Evolutionary conservation across 106 monocot genomes (phyloP).

Genomic region (Apostasia shenzhenica): DNA sequence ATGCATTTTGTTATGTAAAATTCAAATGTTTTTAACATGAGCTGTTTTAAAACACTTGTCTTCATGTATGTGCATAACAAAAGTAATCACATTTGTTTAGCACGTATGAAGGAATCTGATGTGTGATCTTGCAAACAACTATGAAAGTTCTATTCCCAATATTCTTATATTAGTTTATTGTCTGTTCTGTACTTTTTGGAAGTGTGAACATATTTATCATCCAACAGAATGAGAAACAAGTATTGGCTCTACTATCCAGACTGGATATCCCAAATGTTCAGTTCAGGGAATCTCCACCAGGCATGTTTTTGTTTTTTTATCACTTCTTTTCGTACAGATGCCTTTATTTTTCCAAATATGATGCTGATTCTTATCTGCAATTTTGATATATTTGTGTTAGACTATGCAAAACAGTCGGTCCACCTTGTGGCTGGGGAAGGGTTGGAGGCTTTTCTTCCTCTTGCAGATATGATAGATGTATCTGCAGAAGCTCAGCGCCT

Average conservation of each 20-base stretch:
- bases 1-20: too few species aligned
- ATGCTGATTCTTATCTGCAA: not conserved
- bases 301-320: constrained; percentile 11
- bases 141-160: too few species aligned
- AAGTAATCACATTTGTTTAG: too few species aligned
- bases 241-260: constrained; percentile 63
- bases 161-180: too few species aligned
- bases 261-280: constrained; percentile 70
- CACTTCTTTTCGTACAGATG: not conserved
- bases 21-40: too few species aligned
- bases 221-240: constrained; percentile 73
- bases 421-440: constrained; percentile 89
- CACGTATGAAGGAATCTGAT: too few species aligned
- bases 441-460: constrained; percentile 88
- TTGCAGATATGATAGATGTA: constrained; percentile 93
- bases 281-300: constrained; percentile 81
- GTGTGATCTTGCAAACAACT: too few species aligned
- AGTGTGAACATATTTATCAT: not conserved
- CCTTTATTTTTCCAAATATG: not conserved
- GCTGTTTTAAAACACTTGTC: too few species aligned
- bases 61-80: too few species aligned
- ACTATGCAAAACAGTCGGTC: constrained; percentile 72
- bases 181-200: too few species aligned
- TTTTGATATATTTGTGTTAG: constrained; percentile 19
- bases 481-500: constrained; percentile 76